Percentiles rank a stretch among this genome's conserved stretches.
These are phyloP conservation scores for Calonectria hawksworthii DNA, from an alignment of 2,329 filamentous ascomycete species.

Conservation along the genomic window DNA sequence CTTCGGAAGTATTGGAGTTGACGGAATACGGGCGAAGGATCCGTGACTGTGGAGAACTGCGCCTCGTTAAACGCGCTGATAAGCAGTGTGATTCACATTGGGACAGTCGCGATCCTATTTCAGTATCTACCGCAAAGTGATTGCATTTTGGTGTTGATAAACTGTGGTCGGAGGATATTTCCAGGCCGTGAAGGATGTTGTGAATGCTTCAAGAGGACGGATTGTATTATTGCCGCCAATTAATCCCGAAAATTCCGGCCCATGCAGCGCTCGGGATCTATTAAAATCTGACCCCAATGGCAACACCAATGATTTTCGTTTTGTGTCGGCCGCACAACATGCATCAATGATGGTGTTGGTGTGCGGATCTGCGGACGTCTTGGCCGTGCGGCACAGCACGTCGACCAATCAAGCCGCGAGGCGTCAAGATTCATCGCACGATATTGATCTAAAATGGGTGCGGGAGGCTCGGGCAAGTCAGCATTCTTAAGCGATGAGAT, in stretches of 20 bases:
- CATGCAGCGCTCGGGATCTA: not conserved
- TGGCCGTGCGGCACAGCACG: constrained; percentile 20
- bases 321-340: not conserved
- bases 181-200: not conserved
- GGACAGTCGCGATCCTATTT: not conserved
- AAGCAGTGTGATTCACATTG: not conserved
- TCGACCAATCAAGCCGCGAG: not conserved
- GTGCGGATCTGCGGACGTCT: constrained; percentile 13
- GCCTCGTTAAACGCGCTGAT: constrained; percentile 11
- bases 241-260: constrained; percentile 31
- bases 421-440: not conserved
- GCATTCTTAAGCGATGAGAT: not conserved
- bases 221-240: not conserved
- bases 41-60: not conserved
- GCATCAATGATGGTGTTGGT: constrained; percentile 9
- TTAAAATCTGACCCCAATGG: not conserved
- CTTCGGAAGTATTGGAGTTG: not conserved
- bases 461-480: not conserved
- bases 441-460: not conserved
- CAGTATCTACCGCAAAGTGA: not conserved
- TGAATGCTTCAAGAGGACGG: constrained; percentile 18
- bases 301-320: not conserved
- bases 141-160: not conserved
- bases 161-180: not conserved
- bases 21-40: constrained; percentile 22